Evolutionary conservation across 2,329 filamentous ascomycete species (phyloP).

Genomic region (Penicillium vulpinum): DNA sequence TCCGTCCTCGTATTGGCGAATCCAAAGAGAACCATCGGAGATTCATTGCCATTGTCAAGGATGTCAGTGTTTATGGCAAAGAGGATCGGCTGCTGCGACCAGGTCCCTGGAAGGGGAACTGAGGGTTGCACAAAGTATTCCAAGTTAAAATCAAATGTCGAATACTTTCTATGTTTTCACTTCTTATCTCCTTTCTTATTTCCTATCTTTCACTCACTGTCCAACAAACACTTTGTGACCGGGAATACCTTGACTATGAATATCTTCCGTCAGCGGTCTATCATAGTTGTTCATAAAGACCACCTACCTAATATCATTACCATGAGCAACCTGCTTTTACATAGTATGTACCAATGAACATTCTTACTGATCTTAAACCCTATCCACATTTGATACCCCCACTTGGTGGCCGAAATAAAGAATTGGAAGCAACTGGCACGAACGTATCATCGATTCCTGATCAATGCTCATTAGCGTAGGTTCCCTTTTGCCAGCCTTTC

Average conservation of each 20-base stretch:
- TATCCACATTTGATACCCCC: neutral
- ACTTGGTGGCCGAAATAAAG: neutral
- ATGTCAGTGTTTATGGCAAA: constrained; percentile 46
- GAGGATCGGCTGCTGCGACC: constrained; percentile 44
- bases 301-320: neutral
- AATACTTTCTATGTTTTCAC: neutral
- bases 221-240: neutral
- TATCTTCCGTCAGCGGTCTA: neutral
- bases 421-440: no score
- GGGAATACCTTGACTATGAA: neutral
- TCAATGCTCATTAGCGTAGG: no score
- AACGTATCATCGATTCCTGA: no score
- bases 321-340: neutral
- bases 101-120: constrained; percentile 35
- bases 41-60: constrained; percentile 48
- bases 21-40: constrained; percentile 43
- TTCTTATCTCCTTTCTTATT: no score
- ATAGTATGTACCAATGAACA: neutral
- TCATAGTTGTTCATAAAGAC: neutral
- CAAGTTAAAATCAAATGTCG: neutral
- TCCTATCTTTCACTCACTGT: neutral
- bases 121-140: neutral
- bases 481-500: no score
- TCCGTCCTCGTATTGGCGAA: constrained; percentile 45
- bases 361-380: neutral